Evolutionary conservation across 2,329 filamentous ascomycete genomes (phyloP), one percentile per base, ranked within the genome.

Genomic region (Trichophaea hybrida): DNA sequence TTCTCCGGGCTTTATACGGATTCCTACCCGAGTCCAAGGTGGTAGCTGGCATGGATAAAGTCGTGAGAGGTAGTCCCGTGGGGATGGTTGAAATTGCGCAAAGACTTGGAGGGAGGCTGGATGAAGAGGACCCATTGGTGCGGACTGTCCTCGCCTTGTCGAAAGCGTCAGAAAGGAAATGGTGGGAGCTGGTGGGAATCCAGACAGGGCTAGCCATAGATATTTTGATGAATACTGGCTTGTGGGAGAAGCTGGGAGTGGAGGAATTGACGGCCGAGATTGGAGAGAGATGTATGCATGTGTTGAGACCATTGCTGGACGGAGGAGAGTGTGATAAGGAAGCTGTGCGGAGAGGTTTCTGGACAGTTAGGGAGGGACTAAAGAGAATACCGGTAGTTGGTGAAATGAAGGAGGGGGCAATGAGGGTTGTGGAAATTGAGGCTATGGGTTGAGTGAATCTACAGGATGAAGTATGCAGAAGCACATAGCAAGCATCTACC

Each of bases 41-140:
- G 3, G 71, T 73, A 2, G 70, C 70, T 1, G 73, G 72, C n/a
- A 74, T 74, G 71, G 71, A 73, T 49, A 73, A 74, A 62, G 68
- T 72, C n/a, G n/a, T 34, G 5, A 17, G 51, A 5, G 24, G n/a
- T 12, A 31, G n/a, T 4, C n/a, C 51, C 5, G 8, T 5, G 32
- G 51, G 51, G 4, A 31, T 54, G 34, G 51, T 54, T 12, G 51
- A 54, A 13, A 35, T 54, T 17, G 10, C 32, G 31, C 32, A 35
- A 33, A 13, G 51, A 13, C 34, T 54, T 5, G 51, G 51, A 5
- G 51, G 24, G 4, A 5, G 7, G 4, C 5, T 32, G 15, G 31
- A 34, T 13, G 5, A 15, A 10, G 15, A 17, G 24, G 51, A 54
- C 34, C 24, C 5, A 5, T 7, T 54, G 10, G 51, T 31, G 15